Evolutionary conservation across 225 moss, liverwort and hornwort genomes (phyloP).

Genomic region (Physcomitrellopsis africana): DNA sequence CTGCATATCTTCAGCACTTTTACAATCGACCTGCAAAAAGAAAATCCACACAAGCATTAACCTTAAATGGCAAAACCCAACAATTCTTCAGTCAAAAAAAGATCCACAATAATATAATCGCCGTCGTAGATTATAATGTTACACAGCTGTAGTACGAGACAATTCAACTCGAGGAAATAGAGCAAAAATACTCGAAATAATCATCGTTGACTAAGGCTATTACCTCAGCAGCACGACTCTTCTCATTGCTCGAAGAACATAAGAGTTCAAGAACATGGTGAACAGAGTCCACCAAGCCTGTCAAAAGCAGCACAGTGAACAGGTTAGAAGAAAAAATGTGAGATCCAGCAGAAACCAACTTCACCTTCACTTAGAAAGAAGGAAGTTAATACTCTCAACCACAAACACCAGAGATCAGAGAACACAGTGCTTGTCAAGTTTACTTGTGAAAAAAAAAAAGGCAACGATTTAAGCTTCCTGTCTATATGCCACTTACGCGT

Average conservation of each 20-base stretch:
- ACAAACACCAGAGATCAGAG: neutral
- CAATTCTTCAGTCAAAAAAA: neutral
- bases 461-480: neutral
- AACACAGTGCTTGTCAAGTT: neutral
- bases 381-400: neutral
- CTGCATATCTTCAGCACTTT: conserved; percentile 56
- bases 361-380: neutral
- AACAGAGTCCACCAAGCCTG: conserved; percentile 79
- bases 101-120: neutral
- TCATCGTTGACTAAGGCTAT: conserved; percentile 1
- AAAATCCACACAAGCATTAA: conserved; percentile 12
- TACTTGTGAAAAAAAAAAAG: neutral
- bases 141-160: neutral
- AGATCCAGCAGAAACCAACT: neutral
- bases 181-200: neutral
- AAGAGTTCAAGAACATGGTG: conserved; percentile 59
- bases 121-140: neutral
- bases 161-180: neutral
- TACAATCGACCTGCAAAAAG: conserved; percentile 26
- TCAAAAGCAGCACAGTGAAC: conserved; percentile 19
- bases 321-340: neutral
- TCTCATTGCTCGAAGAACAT: conserved; percentile 33
- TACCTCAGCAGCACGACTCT: conserved; percentile 45
- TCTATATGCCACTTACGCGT: conserved; percentile 51
- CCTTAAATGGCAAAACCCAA: neutral